Conservation (phyloP, 371 early-diverging fungal species). For the Mucor racemosus region DNA sequence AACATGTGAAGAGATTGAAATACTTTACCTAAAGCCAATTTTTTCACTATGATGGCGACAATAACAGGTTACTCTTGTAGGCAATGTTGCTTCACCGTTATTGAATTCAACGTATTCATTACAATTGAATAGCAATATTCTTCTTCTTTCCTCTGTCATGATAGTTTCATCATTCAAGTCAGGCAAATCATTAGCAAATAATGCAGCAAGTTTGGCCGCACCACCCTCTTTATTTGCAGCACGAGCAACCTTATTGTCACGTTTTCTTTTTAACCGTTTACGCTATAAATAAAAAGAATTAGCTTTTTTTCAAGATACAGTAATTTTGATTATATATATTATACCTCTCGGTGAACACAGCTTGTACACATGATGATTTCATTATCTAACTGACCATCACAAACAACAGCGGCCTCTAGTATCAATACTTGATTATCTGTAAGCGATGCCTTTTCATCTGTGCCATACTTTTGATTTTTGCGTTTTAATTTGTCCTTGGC, state of each 20-base stretch:
- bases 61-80: slow-evolving; percentile 83
- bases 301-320: not conserved
- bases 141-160: slow-evolving; percentile 56
- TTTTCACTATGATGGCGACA: slow-evolving; percentile 90
- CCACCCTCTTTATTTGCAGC: slow-evolving; percentile 55
- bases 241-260: slow-evolving; percentile 58
- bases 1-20: not conserved
- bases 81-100: slow-evolving; percentile 73
- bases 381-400: slow-evolving; percentile 73
- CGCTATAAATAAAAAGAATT: slow-evolving; percentile 33
- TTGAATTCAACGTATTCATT: slow-evolving; percentile 73
- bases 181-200: slow-evolving; percentile 49
- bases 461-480: slow-evolving; percentile 40
- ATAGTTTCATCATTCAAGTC: slow-evolving; percentile 48
- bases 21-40: slow-evolving; percentile 74
- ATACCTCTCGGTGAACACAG: slow-evolving; percentile 77
- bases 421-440: slow-evolving; percentile 41
- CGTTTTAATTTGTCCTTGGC: slow-evolving; percentile 66
- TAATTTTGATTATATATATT: not conserved
- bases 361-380: slow-evolving; percentile 74
- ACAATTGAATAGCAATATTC: slow-evolving; percentile 74
- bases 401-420: slow-evolving; percentile 74
- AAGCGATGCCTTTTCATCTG: slow-evolving; percentile 39
- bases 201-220: slow-evolving; percentile 53
- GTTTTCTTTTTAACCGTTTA: slow-evolving; percentile 57